A percentile compares a stretch with the other conserved stretches of the same genome.
phyloP scores from a whole-genome alignment of 371 early-diverging fungal genomes.

The Rhizopus stolonifer region DNA sequence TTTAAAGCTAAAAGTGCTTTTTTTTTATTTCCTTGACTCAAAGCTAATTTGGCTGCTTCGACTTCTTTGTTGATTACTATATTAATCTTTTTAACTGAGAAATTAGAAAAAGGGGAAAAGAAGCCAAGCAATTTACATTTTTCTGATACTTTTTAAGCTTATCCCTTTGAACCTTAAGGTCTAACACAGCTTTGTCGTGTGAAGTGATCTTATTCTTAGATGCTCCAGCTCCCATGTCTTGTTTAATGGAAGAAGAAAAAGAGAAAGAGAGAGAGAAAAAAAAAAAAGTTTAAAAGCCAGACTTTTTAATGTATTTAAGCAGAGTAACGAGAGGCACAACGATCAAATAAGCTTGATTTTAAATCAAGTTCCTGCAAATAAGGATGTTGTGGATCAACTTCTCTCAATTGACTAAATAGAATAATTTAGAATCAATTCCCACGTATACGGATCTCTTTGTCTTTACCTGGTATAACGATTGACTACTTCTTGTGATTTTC shows the following conservation, averaged over 20 bases:
- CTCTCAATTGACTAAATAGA: slow-evolving; percentile 70
- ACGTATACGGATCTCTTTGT: slow-evolving; percentile 1
- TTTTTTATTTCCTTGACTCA: slow-evolving; percentile 73
- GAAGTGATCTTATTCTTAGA: slow-evolving; percentile 69
- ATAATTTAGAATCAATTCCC: background rate
- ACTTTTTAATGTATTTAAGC: slow-evolving; percentile 2
- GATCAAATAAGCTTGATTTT: slow-evolving; percentile 84
- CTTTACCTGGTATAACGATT: slow-evolving; percentile 65
- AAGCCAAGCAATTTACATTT: slow-evolving; percentile 50
- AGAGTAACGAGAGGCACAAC: slow-evolving; percentile 47
- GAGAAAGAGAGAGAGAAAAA: background rate
- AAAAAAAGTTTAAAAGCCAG: background rate
- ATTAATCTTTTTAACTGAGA: slow-evolving; percentile 54
- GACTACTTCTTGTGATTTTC: slow-evolving; percentile 71
- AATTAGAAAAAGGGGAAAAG: background rate
- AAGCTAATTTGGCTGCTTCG: slow-evolving; percentile 59
- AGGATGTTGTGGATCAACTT: slow-evolving; percentile 79
- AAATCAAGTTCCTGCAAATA: slow-evolving; percentile 74
- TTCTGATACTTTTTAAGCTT: slow-evolving; percentile 89
- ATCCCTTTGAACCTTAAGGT: slow-evolving; percentile 94
- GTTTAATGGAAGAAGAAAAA: background rate
- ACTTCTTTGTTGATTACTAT: slow-evolving; percentile 65
- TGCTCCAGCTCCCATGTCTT: slow-evolving; percentile 51
- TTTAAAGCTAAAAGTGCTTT: slow-evolving; percentile 87
- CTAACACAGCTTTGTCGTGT: slow-evolving; percentile 91